Evolutionary conservation across 2,329 filamentous ascomycete genomes (phyloP), one percentile per base, ranked within the genome.

Genomic region (Septoria petroselini): DNA sequence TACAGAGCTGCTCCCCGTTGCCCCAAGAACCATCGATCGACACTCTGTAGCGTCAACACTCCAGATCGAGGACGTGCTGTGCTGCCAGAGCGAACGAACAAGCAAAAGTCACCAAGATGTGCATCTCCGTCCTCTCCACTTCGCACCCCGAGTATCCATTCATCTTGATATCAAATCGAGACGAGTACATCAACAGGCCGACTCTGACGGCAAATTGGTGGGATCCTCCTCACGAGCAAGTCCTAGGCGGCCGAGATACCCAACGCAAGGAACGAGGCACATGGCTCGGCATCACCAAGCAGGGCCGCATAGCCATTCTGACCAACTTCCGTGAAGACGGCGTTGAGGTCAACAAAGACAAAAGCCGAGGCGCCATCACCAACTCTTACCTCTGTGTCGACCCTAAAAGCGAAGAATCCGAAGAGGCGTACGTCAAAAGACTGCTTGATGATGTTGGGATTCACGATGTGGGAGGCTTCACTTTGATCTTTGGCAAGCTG

Each of bases 261-360:
- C 77, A 82, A 40, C 77, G 81, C 19, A 64, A 74, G 11, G 76
- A 73, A 31, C 78, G 80, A 47, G 82, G 82, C 17, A 84, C 82
- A 52, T 85, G 82, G 82, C 76, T 84, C 40, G 82, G 80, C 15
- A 71, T 84, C 49, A 84, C 80, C 7, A 74, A 71, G 25, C 73
- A 81, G 55, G 82, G 82, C 21, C 79, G 80, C 49, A 63, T 85
- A 39, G 80, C 81, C 2, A 77, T 82, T 4, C 71, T 85, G 25
- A 84, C 82, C 41, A 85, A 85, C 65, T 84, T 81, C 63, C 78
- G 79, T 31, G 81, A 84, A 63, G 68, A 70, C 18, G 68, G 75
- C 14, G 61, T 52, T 27, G 59, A 65, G 17, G 65, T 75, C 19
- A 64, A 72, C 37, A 68, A 68, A 40, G 66, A 68, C 35, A 76